These are phyloP conservation scores for Pythium sp. DNA, from an alignment of 352 stramenopile genomes.

Conservation along the genomic window DNA sequence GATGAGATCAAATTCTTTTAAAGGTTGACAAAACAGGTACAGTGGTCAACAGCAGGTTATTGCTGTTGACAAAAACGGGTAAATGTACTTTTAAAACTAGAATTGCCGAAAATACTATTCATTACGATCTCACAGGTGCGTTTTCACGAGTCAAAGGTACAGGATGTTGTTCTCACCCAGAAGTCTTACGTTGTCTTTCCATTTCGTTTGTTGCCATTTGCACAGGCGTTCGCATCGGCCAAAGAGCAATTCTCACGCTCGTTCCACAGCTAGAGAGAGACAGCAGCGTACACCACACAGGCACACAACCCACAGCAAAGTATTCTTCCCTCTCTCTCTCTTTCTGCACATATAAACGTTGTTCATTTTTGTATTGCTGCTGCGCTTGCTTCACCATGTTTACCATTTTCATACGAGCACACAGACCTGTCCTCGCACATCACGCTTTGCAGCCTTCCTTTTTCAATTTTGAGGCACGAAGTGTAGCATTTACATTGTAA, in stretches of 20 bases:
- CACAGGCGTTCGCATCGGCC: slow-evolving; percentile 75
- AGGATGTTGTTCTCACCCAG: not conserved
- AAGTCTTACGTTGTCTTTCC: not conserved
- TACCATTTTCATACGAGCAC: too few species aligned
- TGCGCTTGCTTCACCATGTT: not conserved
- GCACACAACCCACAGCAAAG: not conserved
- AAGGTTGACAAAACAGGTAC: too few species aligned
- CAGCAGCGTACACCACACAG: not conserved
- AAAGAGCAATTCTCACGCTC: slow-evolving; percentile 87
- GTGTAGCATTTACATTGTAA: too few species aligned
- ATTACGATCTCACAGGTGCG: slow-evolving; percentile 82
- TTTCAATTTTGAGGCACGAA: too few species aligned
- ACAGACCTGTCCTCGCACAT: too few species aligned
- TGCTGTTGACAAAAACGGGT: too few species aligned
- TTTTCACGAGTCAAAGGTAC: not conserved
- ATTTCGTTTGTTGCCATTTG: not conserved
- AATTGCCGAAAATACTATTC: too few species aligned
- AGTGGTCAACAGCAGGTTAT: too few species aligned
- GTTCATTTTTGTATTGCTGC: not conserved
- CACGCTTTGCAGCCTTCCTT: too few species aligned
- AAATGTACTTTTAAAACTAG: too few species aligned
- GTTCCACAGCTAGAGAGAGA: slow-evolving; percentile 81
- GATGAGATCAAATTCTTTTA: too few species aligned
- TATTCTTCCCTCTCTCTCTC: not conserved
- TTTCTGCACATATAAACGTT: slow-evolving; percentile 2